These are phyloP conservation scores for Alternaria sp. DNA, from an alignment of 2,329 filamentous ascomycete genomes.

Conservation along the genomic window DNA sequence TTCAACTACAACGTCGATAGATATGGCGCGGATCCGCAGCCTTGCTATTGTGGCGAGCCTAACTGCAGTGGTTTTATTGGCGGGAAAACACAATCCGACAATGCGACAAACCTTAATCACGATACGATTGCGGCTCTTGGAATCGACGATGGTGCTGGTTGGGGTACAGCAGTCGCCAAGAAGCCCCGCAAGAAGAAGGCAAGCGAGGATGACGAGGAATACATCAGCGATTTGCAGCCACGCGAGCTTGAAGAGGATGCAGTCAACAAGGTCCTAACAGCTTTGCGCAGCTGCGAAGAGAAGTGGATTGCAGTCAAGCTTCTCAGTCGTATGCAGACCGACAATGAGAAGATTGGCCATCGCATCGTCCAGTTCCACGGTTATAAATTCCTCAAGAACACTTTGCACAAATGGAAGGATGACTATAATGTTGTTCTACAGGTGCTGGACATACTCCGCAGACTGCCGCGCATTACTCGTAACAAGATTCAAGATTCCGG, in stretches of 20 bases:
- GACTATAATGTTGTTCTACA: slow-evolving; percentile 90
- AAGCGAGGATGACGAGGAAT: slow-evolving; percentile 92
- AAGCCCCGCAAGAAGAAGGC: slow-evolving; percentile 92
- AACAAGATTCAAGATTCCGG: slow-evolving; percentile 98
- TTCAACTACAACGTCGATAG: slow-evolving; percentile 99
- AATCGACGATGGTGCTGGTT: slow-evolving; percentile 89
- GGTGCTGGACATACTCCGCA: slow-evolving; percentile 86
- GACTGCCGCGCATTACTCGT: slow-evolving; percentile 86
- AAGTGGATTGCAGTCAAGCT: slow-evolving; percentile 99
- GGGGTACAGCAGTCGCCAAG: slow-evolving; percentile 89
- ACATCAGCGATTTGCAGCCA: slow-evolving; percentile 86
- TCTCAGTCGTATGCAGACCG: slow-evolving; percentile 83
- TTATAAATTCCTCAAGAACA: slow-evolving; percentile 91
- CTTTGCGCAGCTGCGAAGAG: slow-evolving; percentile 96
- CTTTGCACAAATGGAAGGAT: slow-evolving; percentile 83
- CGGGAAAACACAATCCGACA: slow-evolving; percentile 96
- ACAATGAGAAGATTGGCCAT: slow-evolving; percentile 86
- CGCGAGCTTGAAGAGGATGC: slow-evolving; percentile 81
- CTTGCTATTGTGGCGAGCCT: slow-evolving; percentile 92
- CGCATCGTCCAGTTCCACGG: slow-evolving; percentile 95
- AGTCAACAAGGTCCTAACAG: slow-evolving; percentile 94
- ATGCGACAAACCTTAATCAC: slow-evolving; percentile 87
- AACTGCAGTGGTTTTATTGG: slow-evolving; percentile 98
- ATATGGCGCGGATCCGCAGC: slow-evolving; percentile 95
- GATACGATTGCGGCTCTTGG: slow-evolving; percentile 93